These are phyloP conservation scores for Russula olivacea DNA, from an alignment of 768 basidiomycete genomes.

Conservation along the genomic window DNA sequence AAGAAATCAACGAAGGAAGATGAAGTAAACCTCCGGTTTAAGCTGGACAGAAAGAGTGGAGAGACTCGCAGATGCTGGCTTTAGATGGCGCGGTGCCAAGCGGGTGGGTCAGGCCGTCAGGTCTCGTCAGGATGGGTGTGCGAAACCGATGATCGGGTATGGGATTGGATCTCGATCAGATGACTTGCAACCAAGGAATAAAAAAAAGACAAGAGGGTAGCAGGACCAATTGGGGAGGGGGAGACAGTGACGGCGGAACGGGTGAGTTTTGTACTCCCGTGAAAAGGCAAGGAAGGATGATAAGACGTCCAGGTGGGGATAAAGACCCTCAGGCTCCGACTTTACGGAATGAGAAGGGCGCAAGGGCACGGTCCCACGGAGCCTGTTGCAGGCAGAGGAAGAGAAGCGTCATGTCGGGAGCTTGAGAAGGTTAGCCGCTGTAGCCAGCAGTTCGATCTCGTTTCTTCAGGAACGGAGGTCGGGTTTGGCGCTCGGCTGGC, in stretches of 20 bases:
- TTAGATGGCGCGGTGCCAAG: constrained; percentile 14
- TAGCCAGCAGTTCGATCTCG: constrained; percentile 22
- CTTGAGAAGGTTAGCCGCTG: constrained; percentile 24
- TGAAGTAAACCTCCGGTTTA: constrained; percentile 16
- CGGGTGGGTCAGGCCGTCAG: constrained; percentile 12
- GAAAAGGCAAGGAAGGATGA: constrained; percentile 16
- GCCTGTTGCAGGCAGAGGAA: constrained; percentile 16
- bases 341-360: constrained; percentile 25
- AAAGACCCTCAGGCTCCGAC: constrained; percentile 20
- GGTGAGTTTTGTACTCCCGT: constrained; percentile 9
- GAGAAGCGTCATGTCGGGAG: constrained; percentile 16
- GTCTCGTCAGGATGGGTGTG: constrained; percentile 13
- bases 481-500: constrained; percentile 25
- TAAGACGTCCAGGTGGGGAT: constrained; percentile 24
- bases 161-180: constrained; percentile 22
- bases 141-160: constrained; percentile 26
- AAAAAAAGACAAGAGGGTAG: constrained; percentile 6
- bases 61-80: constrained; percentile 14
- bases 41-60: constrained; percentile 17
- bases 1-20: neutral
- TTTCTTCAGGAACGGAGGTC: constrained; percentile 19
- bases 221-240: constrained; percentile 19
- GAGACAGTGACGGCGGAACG: constrained; percentile 1
- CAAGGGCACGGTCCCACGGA: constrained; percentile 21
- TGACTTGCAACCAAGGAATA: constrained; percentile 13